phyloP scores from a whole-genome alignment of 2,329 filamentous ascomycete genomes.

The Monosporascus ibericus region DNA sequence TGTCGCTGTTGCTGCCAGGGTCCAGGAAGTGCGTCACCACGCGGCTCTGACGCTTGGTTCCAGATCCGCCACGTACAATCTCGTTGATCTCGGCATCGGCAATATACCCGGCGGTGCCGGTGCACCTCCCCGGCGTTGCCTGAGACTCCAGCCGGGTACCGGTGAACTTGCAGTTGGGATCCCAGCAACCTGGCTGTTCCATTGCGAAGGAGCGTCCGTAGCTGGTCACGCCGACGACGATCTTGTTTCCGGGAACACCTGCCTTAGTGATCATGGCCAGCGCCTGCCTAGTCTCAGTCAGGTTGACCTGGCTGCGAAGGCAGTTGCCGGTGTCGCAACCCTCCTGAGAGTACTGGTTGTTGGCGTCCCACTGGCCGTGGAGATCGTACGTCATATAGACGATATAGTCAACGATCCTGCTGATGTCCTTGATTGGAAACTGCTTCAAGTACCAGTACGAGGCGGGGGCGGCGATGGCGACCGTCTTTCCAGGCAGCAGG shows the following conservation, averaged over 20 bases:
- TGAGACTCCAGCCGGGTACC: constrained; percentile 19
- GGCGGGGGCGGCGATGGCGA: constrained; percentile 21
- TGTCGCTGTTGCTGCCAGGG: constrained; percentile 11
- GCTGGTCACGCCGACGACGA: constrained; percentile 27
- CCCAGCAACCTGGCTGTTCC: constrained; percentile 22
- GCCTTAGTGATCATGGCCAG: constrained; percentile 11
- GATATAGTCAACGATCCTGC: constrained; percentile 22
- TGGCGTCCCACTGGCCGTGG: constrained; percentile 23
- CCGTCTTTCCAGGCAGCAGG: constrained; percentile 13
- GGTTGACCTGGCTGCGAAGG: constrained; percentile 29
- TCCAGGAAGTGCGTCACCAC: not conserved
- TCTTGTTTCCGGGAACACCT: constrained; percentile 14
- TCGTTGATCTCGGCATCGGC: constrained; percentile 31
- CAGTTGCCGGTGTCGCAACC: constrained; percentile 27
- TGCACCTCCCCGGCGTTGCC: constrained; percentile 28
- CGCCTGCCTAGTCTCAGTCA: constrained; percentile 31
- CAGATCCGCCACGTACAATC: constrained; percentile 16
- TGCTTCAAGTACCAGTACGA: constrained; percentile 24
- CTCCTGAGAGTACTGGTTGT: constrained; percentile 19
- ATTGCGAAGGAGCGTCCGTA: constrained; percentile 31
- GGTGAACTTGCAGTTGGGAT: constrained; percentile 25
- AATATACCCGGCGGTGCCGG: constrained; percentile 31
- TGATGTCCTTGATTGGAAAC: constrained; percentile 20
- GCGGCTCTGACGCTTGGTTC: not conserved
- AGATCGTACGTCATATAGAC: constrained; percentile 34